These are phyloP conservation scores for Colletotrichum musae DNA, from an alignment of 2,329 filamentous ascomycete genomes.

Conservation along the genomic window DNA sequence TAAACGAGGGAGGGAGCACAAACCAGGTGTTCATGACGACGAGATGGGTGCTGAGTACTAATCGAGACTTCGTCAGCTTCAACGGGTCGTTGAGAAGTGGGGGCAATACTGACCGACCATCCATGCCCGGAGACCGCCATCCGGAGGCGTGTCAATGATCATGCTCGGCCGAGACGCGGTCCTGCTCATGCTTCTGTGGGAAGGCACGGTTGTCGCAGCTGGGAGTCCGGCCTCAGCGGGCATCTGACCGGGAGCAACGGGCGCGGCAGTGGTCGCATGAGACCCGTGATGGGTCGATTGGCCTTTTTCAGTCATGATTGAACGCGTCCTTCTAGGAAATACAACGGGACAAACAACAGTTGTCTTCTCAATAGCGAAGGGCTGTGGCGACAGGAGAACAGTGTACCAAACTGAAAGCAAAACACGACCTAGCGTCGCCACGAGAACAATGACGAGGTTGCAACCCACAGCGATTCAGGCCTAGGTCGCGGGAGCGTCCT, in stretches of 20 bases:
- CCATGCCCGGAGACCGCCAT: conserved; percentile 66
- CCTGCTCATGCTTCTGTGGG: conserved; percentile 49
- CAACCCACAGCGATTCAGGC: not conserved
- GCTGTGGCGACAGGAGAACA: not conserved
- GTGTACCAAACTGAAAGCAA: not conserved
- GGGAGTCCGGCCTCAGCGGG: not conserved
- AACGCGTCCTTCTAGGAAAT: not conserved
- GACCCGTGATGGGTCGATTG: not conserved
- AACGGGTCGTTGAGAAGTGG: not conserved
- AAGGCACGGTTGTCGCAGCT: not conserved
- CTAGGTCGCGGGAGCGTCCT: not conserved
- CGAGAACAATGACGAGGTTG: not conserved
- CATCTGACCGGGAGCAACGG: not conserved
- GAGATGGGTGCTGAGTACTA: conserved; percentile 58
- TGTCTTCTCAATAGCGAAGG: too few species aligned
- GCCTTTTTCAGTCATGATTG: conserved; percentile 8
- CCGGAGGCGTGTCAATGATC: conserved; percentile 64
- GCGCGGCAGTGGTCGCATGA: not conserved
- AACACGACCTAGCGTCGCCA: not conserved
- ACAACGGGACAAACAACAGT: not conserved
- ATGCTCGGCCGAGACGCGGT: conserved; percentile 57
- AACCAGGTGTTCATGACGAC: conserved; percentile 66
- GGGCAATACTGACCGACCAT: conserved; percentile 52
- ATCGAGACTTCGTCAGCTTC: not conserved
- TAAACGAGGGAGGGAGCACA: conserved; percentile 2